A percentile compares a stretch with the other conserved stretches of the same genome.
Evolutionary conservation across 352 stramenopile species (phyloP).

Genomic region (Phytophthora meadii): DNA sequence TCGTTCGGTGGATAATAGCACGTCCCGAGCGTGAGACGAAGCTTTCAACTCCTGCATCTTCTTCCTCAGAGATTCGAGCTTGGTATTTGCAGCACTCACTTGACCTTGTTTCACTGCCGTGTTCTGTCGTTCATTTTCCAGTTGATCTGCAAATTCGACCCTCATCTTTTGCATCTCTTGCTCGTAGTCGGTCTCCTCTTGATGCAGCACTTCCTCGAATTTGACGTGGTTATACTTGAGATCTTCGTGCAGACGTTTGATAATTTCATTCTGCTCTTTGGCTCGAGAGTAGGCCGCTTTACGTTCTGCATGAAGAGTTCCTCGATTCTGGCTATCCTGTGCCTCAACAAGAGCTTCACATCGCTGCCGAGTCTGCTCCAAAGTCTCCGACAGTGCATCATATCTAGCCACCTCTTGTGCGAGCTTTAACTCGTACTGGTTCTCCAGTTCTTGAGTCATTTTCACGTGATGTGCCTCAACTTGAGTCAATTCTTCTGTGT

Average conservation of each 20-base stretch:
- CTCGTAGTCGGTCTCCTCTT: conserved; percentile 86
- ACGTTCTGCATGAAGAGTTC: conserved; percentile 67
- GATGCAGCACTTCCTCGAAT: conserved; percentile 83
- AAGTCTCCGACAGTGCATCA: conserved; percentile 86
- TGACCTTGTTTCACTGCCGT: conserved; percentile 83
- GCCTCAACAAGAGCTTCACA: conserved; percentile 89
- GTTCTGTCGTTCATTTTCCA: conserved; percentile 77
- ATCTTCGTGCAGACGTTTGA: conserved; percentile 87
- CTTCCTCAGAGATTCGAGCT: conserved; percentile 83
- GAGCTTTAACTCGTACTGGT: conserved; percentile 93
- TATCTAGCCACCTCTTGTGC: conserved; percentile 90
- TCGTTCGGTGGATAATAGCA: conserved; percentile 76
- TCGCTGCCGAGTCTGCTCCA: conserved; percentile 90
- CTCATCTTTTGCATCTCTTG: conserved; percentile 69
- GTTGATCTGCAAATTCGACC: conserved; percentile 65
- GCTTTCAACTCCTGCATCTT: conserved; percentile 89
- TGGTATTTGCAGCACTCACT: conserved; percentile 80
- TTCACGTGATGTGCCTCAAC: conserved; percentile 82
- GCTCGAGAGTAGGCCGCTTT: conserved; percentile 67
- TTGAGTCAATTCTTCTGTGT: conserved; percentile 79
- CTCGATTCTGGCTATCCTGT: conserved; percentile 72
- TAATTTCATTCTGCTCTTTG: conserved; percentile 86
- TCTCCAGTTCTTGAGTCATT: conserved; percentile 91
- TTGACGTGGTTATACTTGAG: conserved; percentile 88
- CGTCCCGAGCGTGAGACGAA: conserved; percentile 66